Evolutionary conservation across 805 yeast species (phyloP).

Genomic region (Candida argentea): DNA sequence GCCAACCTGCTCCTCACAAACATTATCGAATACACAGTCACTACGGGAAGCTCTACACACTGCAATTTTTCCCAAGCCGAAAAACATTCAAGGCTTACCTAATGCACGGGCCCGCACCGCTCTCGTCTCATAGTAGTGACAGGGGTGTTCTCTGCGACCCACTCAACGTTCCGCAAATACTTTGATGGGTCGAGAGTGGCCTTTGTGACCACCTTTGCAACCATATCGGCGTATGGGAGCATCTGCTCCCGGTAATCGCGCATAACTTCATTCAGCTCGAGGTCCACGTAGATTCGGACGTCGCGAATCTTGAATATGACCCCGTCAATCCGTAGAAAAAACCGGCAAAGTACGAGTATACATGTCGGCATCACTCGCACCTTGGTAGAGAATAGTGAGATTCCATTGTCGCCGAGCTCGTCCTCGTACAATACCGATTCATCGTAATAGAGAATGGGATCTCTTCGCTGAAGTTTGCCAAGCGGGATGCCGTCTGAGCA

Average conservation of each 20-base stretch:
- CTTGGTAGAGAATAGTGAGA: slow-evolving; percentile 65
- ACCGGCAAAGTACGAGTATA: slow-evolving; percentile 60
- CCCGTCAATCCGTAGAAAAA: slow-evolving; percentile 83
- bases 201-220: slow-evolving; percentile 13
- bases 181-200: slow-evolving; percentile 27
- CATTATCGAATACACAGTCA: slow-evolving; percentile 3
- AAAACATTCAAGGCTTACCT: no score
- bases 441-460: slow-evolving; percentile 82
- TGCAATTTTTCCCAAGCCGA: neutral
- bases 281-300: slow-evolving; percentile 75
- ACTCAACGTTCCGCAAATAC: slow-evolving; percentile 58
- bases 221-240: slow-evolving; percentile 21
- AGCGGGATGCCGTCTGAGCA: slow-evolving; percentile 46
- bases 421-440: slow-evolving; percentile 88
- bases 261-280: slow-evolving; percentile 49
- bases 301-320: slow-evolving; percentile 80
- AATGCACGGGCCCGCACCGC: no score
- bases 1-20: slow-evolving; percentile 3
- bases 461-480: slow-evolving; percentile 57
- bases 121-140: no score
- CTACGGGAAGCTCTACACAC: no score
- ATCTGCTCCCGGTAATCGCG: slow-evolving; percentile 68
- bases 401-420: slow-evolving; percentile 94
- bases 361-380: slow-evolving; percentile 85
- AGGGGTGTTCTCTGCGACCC: slow-evolving; percentile 60